A percentile compares a stretch with the other conserved stretches of the same genome.
Conservation (phyloP, 345 rosid species). For the Erodium maritimum region DNA sequence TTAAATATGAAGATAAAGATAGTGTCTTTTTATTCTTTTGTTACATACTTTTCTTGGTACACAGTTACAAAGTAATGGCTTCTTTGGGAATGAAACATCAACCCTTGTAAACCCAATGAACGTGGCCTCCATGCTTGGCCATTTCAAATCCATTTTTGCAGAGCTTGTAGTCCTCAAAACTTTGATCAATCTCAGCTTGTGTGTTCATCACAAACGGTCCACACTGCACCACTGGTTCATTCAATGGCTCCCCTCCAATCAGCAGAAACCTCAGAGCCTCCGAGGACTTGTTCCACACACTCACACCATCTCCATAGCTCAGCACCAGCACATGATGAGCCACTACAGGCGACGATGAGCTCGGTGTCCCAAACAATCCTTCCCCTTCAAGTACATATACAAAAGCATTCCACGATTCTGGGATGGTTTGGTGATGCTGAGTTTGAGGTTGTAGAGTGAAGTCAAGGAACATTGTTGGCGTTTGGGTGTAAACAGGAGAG, state of each 20-base stretch:
- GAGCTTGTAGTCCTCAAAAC: conserved; percentile 16
- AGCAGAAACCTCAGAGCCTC: conserved; percentile 15
- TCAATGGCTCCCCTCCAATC: conserved; percentile 24
- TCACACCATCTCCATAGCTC: conserved; percentile 20
- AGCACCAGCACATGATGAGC: conserved; percentile 20
- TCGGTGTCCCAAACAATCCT: conserved; percentile 16
- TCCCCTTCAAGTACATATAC: conserved; percentile 25
- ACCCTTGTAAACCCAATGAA: not conserved
- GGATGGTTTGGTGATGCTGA: conserved; percentile 15
- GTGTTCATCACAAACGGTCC: conserved; percentile 31
- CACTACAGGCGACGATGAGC: conserved; percentile 4
- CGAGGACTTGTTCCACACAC: conserved; percentile 18
- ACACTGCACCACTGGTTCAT: conserved; percentile 17
- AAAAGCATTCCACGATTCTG: conserved; percentile 18
- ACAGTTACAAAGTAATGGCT: not conserved
- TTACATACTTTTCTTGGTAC: not conserved
- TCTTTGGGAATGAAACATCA: not conserved
- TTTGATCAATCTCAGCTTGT: conserved; percentile 21
- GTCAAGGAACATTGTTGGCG: conserved; percentile 26
- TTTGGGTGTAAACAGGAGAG: conserved; percentile 20
- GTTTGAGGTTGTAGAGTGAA: conserved; percentile 21
- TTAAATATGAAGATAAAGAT: not conserved
- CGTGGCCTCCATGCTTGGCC: conserved; percentile 21
- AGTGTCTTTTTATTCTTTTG: no score
- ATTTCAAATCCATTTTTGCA: conserved; percentile 25